Conservation (phyloP, 352 stramenopile species). For the Pythium monospermum region DNA sequence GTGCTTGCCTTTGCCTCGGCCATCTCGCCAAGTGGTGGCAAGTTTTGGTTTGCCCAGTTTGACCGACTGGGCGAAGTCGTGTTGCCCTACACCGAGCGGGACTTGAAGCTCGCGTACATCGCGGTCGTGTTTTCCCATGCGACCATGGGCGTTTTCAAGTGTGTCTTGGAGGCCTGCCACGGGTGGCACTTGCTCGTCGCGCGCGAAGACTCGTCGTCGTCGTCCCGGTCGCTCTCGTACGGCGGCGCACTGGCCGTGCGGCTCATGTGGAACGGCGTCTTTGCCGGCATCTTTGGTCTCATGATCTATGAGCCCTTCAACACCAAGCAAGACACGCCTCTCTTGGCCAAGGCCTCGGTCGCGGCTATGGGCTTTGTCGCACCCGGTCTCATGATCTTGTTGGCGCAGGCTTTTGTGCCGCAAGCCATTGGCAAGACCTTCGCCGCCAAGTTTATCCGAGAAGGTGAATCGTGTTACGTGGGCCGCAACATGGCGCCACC, state of each 20-base stretch:
- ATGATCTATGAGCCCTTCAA: conserved; percentile 32
- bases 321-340: conserved; percentile 13
- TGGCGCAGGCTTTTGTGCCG: conserved; percentile 24
- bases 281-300: conserved; percentile 30
- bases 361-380: conserved; percentile 17
- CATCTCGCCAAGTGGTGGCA: conserved; percentile 29
- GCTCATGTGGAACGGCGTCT: conserved; percentile 34
- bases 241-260: conserved; percentile 29
- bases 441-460: conserved; percentile 37
- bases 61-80: conserved; percentile 25
- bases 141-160: conserved; percentile 26
- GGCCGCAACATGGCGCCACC: conserved; percentile 34
- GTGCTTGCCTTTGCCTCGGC: conserved; percentile 28
- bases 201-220: conserved; percentile 23
- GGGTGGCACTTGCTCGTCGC: conserved; percentile 32
- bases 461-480: conserved; percentile 37
- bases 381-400: conserved; percentile 25
- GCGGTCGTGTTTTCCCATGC: conserved; percentile 32
- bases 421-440: conserved; percentile 27
- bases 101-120: conserved; percentile 34
- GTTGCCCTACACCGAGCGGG: conserved; percentile 24
- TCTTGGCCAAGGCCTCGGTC: conserved; percentile 17
- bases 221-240: conserved; percentile 37
- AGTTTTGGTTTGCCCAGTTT: conserved; percentile 32
- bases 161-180: conserved; percentile 30